Percentiles rank a stretch among this genome's conserved stretches.
These are phyloP conservation scores for Pseudomonodictys pantanalensis DNA, from an alignment of 495 filamentous ascomycete species.

Conservation along the genomic window DNA sequence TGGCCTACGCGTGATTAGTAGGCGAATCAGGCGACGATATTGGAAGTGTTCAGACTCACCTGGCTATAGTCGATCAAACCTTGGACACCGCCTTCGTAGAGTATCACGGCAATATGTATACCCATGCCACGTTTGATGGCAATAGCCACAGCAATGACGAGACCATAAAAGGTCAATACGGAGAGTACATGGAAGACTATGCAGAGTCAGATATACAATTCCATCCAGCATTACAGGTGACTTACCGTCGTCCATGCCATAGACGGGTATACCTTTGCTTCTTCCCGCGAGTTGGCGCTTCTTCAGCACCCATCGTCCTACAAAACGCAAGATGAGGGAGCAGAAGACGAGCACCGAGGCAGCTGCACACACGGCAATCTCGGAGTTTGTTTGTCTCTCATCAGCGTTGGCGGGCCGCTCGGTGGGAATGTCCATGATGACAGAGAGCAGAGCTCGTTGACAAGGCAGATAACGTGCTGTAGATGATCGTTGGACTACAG, in stretches of 20 bases:
- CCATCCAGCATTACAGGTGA: neutral
- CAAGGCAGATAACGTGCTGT: no score
- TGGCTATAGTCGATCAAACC: constrained; percentile 12
- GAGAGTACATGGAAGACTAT: constrained; percentile 15
- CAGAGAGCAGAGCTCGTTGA: no score
- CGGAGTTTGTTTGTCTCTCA: constrained; percentile 1
- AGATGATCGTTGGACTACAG: no score
- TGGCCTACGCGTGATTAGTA: neutral
- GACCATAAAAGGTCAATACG: constrained; percentile 16
- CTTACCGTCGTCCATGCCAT: constrained; percentile 16
- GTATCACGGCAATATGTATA: neutral
- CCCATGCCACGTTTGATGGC: constrained; percentile 18
- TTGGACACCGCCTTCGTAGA: constrained; percentile 1
- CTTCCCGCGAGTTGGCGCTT: neutral
- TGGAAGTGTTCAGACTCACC: no score
- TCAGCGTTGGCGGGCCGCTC: constrained; percentile 7
- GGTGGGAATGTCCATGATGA: constrained; percentile 5
- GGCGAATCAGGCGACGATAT: no score
- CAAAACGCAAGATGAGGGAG: neutral
- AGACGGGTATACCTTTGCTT: constrained; percentile 1
- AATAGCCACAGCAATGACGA: constrained; percentile 6
- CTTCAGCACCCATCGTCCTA: constrained; percentile 10
- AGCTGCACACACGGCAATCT: neutral
- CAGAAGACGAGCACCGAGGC: neutral
- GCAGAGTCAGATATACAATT: neutral